Percentiles rank a stretch among this genome's conserved stretches.
Conservation (phyloP, 202 grass and related monocot genomes). For the Panicum virgatum region DNA sequence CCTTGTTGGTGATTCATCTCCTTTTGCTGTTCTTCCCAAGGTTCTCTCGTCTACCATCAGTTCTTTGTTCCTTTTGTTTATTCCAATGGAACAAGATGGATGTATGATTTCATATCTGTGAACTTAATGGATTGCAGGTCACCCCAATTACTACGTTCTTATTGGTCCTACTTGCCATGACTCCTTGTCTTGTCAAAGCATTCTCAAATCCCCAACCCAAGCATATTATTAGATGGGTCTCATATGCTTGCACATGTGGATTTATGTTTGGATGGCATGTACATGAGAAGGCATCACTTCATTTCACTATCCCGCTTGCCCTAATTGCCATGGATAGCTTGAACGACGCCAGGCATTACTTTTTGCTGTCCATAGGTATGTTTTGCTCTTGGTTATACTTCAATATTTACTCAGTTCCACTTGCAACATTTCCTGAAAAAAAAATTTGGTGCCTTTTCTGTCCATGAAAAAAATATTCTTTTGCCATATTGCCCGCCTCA, state of each 20-base stretch:
- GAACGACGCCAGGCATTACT: constrained; percentile 68
- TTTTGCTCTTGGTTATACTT: constrained; percentile 12
- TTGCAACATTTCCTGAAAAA: background rate
- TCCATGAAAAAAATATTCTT: background rate
- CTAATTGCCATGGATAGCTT: constrained; percentile 81
- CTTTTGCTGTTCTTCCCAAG: constrained; percentile 90
- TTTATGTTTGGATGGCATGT: constrained; percentile 99
- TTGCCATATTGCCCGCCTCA: background rate
- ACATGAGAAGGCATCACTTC: constrained; percentile 96
- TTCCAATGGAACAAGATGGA: background rate
- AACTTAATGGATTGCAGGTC: constrained; percentile 60
- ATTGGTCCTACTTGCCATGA: constrained; percentile 80
- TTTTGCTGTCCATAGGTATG: constrained; percentile 88
- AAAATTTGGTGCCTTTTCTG: background rate
- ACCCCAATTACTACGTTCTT: constrained; percentile 83
- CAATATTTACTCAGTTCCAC: background rate
- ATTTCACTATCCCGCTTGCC: constrained; percentile 78
- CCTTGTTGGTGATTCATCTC: constrained; percentile 73
- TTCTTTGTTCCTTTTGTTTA: background rate
- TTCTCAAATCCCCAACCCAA: constrained; percentile 73
- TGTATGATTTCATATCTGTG: constrained; percentile 32
- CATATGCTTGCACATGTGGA: constrained; percentile 83
- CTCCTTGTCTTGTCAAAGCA: constrained; percentile 77
- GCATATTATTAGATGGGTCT: constrained; percentile 85
- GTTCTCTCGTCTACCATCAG: constrained; percentile 15